Percentiles rank a stretch among this genome's conserved stretches.
These are phyloP conservation scores for Phytophthora citricola DNA, from an alignment of 352 stramenopile species.

Conservation along the genomic window DNA sequence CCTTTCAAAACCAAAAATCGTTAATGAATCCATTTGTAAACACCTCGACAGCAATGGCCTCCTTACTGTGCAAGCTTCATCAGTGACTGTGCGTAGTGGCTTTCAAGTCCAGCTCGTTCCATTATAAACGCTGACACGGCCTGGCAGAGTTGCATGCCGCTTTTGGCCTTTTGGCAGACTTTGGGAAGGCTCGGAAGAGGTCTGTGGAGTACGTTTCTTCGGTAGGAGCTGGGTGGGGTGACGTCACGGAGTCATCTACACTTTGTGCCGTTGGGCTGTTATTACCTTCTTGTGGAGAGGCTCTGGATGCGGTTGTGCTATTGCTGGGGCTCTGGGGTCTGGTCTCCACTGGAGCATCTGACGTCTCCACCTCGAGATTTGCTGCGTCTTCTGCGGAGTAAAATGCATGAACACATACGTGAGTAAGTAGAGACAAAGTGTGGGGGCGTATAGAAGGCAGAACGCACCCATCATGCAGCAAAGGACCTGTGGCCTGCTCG, in stretches of 20 bases:
- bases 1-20: constrained; percentile 27
- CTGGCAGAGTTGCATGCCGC: constrained; percentile 78
- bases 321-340: constrained; percentile 14
- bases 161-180: constrained; percentile 82
- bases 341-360: constrained; percentile 2
- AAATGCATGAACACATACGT: background rate
- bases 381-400: constrained; percentile 14
- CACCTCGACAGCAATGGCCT: background rate
- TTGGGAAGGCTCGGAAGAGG: constrained; percentile 70
- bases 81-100: constrained; percentile 64
- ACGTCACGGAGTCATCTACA: constrained; percentile 8
- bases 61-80: constrained; percentile 67
- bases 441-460: background rate
- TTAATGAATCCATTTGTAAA: background rate
- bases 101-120: constrained; percentile 66
- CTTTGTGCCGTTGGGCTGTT: constrained; percentile 13
- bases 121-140: constrained; percentile 67
- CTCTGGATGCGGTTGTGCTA: background rate
- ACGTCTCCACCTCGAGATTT: constrained; percentile 22
- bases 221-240: constrained; percentile 6
- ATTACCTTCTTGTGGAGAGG: constrained; percentile 12
- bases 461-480: constrained; percentile 24
- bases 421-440: background rate
- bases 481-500: background rate
- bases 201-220: constrained; percentile 70